Evolutionary conservation across 2,329 filamentous ascomycete genomes (phyloP), one percentile per base, ranked within the genome.

Genomic region (Epichloe sp.): DNA sequence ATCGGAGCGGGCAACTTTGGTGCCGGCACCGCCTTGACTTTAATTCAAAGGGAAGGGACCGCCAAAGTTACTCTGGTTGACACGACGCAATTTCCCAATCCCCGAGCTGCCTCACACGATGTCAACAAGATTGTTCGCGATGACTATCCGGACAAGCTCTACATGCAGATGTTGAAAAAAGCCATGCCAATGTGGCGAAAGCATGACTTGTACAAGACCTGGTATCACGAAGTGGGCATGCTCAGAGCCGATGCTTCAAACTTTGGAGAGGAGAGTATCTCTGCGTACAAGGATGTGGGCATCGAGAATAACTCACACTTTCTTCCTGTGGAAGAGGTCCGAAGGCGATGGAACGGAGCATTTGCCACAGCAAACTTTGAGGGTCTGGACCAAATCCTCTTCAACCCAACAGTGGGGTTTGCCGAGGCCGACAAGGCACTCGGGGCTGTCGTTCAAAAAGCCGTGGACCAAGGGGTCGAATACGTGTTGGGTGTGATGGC

Each of bases 171-270:
- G 63, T 61, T 70, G 48, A 60, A 60, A 64, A 64, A 64, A 54
- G 69, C 68, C 54, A 71, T 71, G 68, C 61, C 63, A 17, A 56
- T 60, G 48, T 71, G 69, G 69, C 60, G 66, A 37, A 47, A 56
- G 17, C 69, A 76, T 47, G 70, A 72, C 1, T 67, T 80, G n/a
- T 78, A 77, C 65, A 70, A 69, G 46, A 50, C 59, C 4, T 74
- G 68, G 54, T 83, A 80, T 59, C 76, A 82, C 58, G 71, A 76
- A 56, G 77, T 77, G 0, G 79, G 80, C 10, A 79, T 79, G 77
- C 60, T 70, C 5, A 62, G 68, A 36, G 68, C 62, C 10, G 68
- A 71, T 51, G 53, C 62, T 1, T 63, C 63, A 31, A 68, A 73
- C 44, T 69, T 78, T 52, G 72, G 73, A 2, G 58, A 64, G 17